These are phyloP conservation scores for Bipolaris gigantea DNA, from an alignment of 2,329 filamentous ascomycete genomes.

Conservation along the genomic window DNA sequence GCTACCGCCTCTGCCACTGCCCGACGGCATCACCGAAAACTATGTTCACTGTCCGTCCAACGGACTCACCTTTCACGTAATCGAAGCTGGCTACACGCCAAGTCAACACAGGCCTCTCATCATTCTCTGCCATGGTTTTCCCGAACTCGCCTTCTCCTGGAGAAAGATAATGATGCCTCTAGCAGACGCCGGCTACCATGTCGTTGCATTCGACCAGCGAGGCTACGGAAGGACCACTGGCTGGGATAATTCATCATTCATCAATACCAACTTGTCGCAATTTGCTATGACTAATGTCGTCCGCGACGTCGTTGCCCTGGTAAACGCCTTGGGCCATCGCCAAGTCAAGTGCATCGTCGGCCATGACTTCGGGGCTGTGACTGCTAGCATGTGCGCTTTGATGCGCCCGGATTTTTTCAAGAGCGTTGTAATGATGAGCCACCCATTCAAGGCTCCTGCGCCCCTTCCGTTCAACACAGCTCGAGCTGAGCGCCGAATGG, in stretches of 20 bases:
- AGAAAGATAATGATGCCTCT: slow-evolving; percentile 63
- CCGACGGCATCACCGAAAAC: slow-evolving; percentile 57
- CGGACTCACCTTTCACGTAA: slow-evolving; percentile 63
- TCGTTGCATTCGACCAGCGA: slow-evolving; percentile 68
- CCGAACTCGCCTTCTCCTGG: slow-evolving; percentile 71
- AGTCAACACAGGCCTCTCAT: slow-evolving; percentile 55
- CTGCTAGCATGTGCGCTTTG: slow-evolving; percentile 61
- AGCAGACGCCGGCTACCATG: slow-evolving; percentile 63
- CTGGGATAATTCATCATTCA: slow-evolving; percentile 57
- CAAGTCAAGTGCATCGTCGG: slow-evolving; percentile 63
- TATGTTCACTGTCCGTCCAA: slow-evolving; percentile 59
- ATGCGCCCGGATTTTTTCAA: slow-evolving; percentile 67
- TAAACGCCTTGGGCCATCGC: slow-evolving; percentile 62
- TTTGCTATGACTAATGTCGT: slow-evolving; percentile 63
- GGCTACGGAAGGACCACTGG: slow-evolving; percentile 69
- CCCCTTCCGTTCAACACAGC: slow-evolving; percentile 53
- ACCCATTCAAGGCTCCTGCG: slow-evolving; percentile 62
- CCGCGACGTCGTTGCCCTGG: slow-evolving; percentile 63
- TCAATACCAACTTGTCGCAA: slow-evolving; percentile 58
- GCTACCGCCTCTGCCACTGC: slow-evolving; percentile 56
- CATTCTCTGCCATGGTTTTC: slow-evolving; percentile 67
- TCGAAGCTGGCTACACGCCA: slow-evolving; percentile 55
- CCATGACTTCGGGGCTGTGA: slow-evolving; percentile 68
- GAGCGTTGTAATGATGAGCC: slow-evolving; percentile 64
- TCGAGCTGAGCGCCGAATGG: slow-evolving; percentile 23